Evolutionary conservation across 2,329 filamentous ascomycete species (phyloP).

Genomic region (Samsoniella hepiali): DNA sequence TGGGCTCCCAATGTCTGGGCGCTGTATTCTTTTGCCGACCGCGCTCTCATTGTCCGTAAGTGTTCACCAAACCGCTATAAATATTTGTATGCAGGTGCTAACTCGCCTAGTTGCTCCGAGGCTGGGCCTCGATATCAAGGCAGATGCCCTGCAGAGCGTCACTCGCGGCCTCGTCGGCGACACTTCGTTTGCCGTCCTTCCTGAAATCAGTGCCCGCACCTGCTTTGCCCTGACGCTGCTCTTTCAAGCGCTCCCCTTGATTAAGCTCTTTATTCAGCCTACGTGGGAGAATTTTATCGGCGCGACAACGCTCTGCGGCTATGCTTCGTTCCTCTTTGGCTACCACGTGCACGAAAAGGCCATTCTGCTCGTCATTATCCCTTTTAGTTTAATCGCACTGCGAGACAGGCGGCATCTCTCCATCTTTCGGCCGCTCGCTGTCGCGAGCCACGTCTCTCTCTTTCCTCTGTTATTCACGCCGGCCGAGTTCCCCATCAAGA

Average conservation of each 20-base stretch:
- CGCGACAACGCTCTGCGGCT: slow-evolving; percentile 86
- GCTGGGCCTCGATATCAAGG: slow-evolving; percentile 69
- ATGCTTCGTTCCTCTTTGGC: slow-evolving; percentile 93
- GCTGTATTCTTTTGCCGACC: slow-evolving; percentile 87
- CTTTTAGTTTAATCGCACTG: slow-evolving; percentile 88
- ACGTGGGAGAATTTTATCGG: slow-evolving; percentile 89
- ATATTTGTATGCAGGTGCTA: neutral
- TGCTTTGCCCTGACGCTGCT: slow-evolving; percentile 82
- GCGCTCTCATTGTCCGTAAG: slow-evolving; percentile 76
- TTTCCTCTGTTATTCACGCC: slow-evolving; percentile 92
- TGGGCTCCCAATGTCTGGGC: slow-evolving; percentile 99
- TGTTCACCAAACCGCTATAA: slow-evolving; percentile 18
- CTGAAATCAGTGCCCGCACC: slow-evolving; percentile 73
- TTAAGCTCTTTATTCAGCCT: slow-evolving; percentile 77
- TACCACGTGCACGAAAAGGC: slow-evolving; percentile 99
- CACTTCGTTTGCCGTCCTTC: slow-evolving; percentile 88
- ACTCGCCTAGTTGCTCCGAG: slow-evolving; percentile 69
- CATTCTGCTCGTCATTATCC: slow-evolving; percentile 88
- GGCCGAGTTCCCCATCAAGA: slow-evolving; percentile 91
- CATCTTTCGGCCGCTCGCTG: slow-evolving; percentile 86
- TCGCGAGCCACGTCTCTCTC: slow-evolving; percentile 90
- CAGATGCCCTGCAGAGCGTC: slow-evolving; percentile 77
- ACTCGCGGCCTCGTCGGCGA: slow-evolving; percentile 92
- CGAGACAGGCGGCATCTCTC: slow-evolving; percentile 86
- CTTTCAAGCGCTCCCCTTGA: slow-evolving; percentile 74